Evolutionary conservation across 225 moss, liverwort and hornwort species (phyloP).

Genomic region (Ulota crispa): DNA sequence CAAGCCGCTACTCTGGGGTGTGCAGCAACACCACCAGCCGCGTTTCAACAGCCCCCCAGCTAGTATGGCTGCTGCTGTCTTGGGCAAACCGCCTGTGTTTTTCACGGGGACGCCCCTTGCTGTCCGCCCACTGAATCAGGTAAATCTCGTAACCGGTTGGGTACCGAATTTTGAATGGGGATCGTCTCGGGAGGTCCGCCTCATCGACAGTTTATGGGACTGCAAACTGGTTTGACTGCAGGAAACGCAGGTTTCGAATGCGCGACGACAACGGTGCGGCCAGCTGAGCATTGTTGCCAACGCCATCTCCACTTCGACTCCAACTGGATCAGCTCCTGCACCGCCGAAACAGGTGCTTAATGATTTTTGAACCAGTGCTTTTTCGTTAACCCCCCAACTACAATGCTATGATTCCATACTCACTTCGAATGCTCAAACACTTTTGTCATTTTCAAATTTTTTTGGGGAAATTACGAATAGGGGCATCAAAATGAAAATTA

Average conservation of each 20-base stretch:
- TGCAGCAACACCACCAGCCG: neutral
- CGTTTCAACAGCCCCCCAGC: neutral
- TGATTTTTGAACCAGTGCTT: too few relatives aligned
- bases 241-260: conserved; percentile 25
- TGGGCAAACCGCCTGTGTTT: neutral
- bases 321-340: conserved; percentile 40
- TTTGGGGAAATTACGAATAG: too few relatives aligned
- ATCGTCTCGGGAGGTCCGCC: neutral
- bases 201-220: neutral
- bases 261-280: conserved; percentile 34
- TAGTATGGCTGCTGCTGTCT: neutral
- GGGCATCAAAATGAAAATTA: too few relatives aligned
- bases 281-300: conserved; percentile 30
- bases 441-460: neutral
- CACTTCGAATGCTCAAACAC: neutral
- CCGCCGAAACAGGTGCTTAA: conserved; percentile 42
- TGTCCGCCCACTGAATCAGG: conserved; percentile 21
- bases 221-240: conserved; percentile 8
- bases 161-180: neutral
- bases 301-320: conserved; percentile 44
- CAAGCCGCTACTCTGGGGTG: neutral
- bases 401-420: too few relatives aligned
- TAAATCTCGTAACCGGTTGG: neutral
- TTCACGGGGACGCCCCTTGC: conserved; percentile 29
- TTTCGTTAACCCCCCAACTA: too few relatives aligned